Evolutionary conservation across 805 yeast species (phyloP), one percentile per base, ranked within the genome.

Genomic region (Candida boidinii): DNA sequence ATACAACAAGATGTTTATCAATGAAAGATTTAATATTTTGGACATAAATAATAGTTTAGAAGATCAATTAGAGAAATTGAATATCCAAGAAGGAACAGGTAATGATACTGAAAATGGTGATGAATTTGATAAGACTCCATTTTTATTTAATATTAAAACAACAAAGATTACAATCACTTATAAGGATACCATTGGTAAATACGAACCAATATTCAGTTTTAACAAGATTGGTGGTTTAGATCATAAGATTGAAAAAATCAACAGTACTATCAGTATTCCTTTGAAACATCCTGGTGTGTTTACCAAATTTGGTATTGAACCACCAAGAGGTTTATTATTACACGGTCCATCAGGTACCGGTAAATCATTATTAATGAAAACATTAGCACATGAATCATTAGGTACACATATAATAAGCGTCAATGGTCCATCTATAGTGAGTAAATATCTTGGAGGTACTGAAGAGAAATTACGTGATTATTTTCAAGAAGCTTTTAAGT

Each of bases 261-360:
- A 76, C 33, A 66, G 80, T 6, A 74, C 88, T 0, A 74, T 88
- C 7, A 82, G 82, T 34, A 63, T 90, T 3, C 96, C 99, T 0
- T 64, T 92, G 17, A 75, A 78, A 38, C 74, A 74, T 36, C 95
- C 96, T 0, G 67, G 70, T 5, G 56, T 86, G 21, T 90, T 88
- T 46, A 66, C 78, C 7, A 76, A 82, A 34, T 92, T 90, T 60
- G 87, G 90, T n/a, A 79, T 87, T 14, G 68, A 79, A 7, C 96
- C 98, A 7, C 96, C 96, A 11, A 66, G 96, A 17, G 97, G 97
- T 27, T 83, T 92, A 1, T 55, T 92, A 20, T 58, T 92, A n/a
- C 94, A 88, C 58, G 98, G 98, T 0, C 95, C 96, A 3, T 92
- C 97, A 3, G 98, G 98, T 4, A 90, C 96, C 0, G 98, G 98